These are phyloP conservation scores for Hibiscus tridactylites DNA, from an alignment of 345 rosid species.

Conservation along the genomic window DNA sequence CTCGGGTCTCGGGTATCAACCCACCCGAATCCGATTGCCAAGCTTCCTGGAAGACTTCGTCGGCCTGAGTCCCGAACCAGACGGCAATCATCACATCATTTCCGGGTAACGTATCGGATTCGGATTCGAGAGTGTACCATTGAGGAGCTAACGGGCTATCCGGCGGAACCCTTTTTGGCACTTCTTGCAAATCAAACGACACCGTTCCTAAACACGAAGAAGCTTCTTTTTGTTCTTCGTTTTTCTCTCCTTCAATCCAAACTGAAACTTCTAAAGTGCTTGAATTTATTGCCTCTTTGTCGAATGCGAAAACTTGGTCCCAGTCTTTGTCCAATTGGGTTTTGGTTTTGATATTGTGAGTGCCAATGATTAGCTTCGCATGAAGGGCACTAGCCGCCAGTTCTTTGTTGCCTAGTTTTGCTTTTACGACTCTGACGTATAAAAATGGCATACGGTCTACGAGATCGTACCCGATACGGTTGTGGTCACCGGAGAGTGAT, in stretches of 20 bases:
- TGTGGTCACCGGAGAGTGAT: constrained; percentile 41
- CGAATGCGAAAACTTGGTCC: constrained; percentile 90
- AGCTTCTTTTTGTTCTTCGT: constrained; percentile 24
- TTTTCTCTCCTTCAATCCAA: constrained; percentile 64
- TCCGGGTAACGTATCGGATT: constrained; percentile 53
- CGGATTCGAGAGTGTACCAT: constrained; percentile 81
- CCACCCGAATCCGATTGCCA: constrained; percentile 99
- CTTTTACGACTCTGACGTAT: constrained; percentile 64
- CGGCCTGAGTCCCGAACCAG: constrained; percentile 90
- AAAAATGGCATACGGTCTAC: constrained; percentile 83
- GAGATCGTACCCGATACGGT: constrained; percentile 60
- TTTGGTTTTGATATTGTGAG: constrained; percentile 69
- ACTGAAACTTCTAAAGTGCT: constrained; percentile 64
- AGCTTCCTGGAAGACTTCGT: constrained; percentile 85
- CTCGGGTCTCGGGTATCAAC: constrained; percentile 73
- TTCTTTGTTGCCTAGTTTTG: constrained; percentile 38
- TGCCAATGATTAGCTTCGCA: constrained; percentile 78
- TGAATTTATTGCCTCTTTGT: constrained; percentile 71
- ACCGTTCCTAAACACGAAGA: constrained; percentile 57
- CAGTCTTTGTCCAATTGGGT: constrained; percentile 56
- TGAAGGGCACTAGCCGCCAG: constrained; percentile 27
- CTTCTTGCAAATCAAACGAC: constrained; percentile 81
- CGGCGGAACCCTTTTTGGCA: constrained; percentile 78
- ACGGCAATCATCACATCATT: constrained; percentile 94
- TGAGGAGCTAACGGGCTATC: constrained; percentile 94